These are phyloP conservation scores for Sugiyamaella novakii DNA, from an alignment of 1,139 yeast species.

Conservation along the genomic window DNA sequence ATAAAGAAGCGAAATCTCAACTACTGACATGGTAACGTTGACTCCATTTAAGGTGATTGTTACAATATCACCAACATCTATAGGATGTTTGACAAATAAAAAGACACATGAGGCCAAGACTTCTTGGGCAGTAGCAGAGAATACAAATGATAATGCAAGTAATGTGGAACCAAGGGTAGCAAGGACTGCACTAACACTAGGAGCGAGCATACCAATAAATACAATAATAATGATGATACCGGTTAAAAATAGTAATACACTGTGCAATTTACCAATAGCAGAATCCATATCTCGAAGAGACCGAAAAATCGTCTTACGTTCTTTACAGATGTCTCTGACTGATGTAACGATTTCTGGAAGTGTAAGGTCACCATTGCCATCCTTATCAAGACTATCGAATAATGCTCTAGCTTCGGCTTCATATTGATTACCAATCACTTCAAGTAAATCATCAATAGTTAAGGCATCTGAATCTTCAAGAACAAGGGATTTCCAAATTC, in stretches of 20 bases:
- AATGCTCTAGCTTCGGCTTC: constrained; percentile 41
- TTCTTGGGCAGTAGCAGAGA: constrained; percentile 46
- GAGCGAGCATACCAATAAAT: constrained; percentile 48
- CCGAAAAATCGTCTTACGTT: constrained; percentile 42
- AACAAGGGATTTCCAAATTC: constrained; percentile 49
- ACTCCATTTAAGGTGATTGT: constrained; percentile 34
- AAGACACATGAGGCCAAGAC: constrained; percentile 46
- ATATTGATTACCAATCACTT: constrained; percentile 40
- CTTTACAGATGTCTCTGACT: constrained; percentile 41
- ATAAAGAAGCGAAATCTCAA: constrained; percentile 43
- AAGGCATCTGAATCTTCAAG: constrained; percentile 44
- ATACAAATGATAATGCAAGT: constrained; percentile 46
- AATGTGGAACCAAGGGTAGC: constrained; percentile 48
- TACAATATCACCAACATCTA: constrained; percentile 48
- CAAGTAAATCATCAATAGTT: constrained; percentile 42
- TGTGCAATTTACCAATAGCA: constrained; percentile 46
- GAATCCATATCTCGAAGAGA: constrained; percentile 47
- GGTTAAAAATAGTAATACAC: constrained; percentile 43
- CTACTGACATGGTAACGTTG: constrained; percentile 36
- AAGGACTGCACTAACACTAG: constrained; percentile 45
- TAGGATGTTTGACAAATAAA: constrained; percentile 48
- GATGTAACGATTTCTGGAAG: constrained; percentile 44
- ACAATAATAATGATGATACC: constrained; percentile 42
- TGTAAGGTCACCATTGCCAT: constrained; percentile 44
- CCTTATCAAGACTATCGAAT: constrained; percentile 43